phyloP scores from a whole-genome alignment of 2,329 filamentous ascomycete species.

The Alternaria rosae region DNA sequence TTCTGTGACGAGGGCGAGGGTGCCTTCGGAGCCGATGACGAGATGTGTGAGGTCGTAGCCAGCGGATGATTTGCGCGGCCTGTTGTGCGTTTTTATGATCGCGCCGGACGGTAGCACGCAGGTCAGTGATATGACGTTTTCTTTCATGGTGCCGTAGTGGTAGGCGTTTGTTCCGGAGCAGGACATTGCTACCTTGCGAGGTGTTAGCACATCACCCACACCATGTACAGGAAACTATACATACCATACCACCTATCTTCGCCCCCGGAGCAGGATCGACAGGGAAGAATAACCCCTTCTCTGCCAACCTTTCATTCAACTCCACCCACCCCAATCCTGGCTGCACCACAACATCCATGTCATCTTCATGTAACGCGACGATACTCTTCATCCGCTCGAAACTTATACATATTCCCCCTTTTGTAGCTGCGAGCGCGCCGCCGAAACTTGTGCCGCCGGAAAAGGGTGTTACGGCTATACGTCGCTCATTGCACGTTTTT shows the following conservation, averaged over 20 bases:
- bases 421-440: constrained; percentile 81
- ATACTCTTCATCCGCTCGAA: constrained; percentile 84
- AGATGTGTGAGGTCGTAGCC: constrained; percentile 90
- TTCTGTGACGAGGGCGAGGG: constrained; percentile 88
- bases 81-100: constrained; percentile 83
- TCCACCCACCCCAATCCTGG: constrained; percentile 81
- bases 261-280: constrained; percentile 91
- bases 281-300: constrained; percentile 81
- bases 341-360: constrained; percentile 64
- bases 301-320: constrained; percentile 74
- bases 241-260: constrained; percentile 86
- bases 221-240: not conserved
- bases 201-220: not conserved
- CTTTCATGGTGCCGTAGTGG: constrained; percentile 90
- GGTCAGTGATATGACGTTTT: constrained; percentile 86
- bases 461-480: constrained; percentile 85
- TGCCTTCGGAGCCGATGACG: constrained; percentile 90
- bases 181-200: constrained; percentile 59
- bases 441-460: constrained; percentile 88
- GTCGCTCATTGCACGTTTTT: constrained; percentile 79
- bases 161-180: constrained; percentile 87
- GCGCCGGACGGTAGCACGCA: constrained; percentile 89
- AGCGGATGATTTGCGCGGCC: constrained; percentile 86
- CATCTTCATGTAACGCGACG: constrained; percentile 78
- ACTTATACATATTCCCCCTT: constrained; percentile 83